These are phyloP conservation scores for Lonicera japonica DNA, from an alignment of 129 eudicot species.

Conservation along the genomic window DNA sequence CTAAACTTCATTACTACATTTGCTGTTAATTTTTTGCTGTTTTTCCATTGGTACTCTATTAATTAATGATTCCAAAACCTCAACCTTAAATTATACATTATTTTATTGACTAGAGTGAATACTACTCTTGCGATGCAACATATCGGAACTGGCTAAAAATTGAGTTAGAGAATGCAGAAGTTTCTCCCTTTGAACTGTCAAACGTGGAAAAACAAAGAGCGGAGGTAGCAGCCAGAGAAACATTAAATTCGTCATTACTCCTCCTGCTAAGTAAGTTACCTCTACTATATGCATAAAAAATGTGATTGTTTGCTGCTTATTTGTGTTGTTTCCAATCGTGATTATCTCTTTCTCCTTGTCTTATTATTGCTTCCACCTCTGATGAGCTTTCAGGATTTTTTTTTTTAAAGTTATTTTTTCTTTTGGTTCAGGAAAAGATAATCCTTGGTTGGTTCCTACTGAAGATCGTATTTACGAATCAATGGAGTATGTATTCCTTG, in stretches of 20 bases:
- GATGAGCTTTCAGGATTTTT: not conserved
- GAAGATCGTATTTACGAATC: slow-evolving; percentile 59
- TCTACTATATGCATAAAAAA: not conserved
- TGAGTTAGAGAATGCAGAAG: slow-evolving; percentile 63
- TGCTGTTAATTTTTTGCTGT: not conserved
- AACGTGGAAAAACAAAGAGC: slow-evolving; percentile 62
- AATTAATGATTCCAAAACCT: not conserved
- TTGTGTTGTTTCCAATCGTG: not conserved
- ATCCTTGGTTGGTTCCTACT: slow-evolving; percentile 69
- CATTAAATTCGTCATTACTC: slow-evolving; percentile 46
- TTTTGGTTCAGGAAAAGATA: slow-evolving; percentile 53
- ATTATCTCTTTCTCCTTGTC: not conserved
- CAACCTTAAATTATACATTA: not conserved
- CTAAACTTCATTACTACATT: slow-evolving; percentile 2
- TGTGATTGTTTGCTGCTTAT: not conserved
- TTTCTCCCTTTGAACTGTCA: slow-evolving; percentile 48
- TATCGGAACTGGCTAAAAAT: slow-evolving; percentile 90
- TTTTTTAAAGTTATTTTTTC: not conserved
- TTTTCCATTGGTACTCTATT: not conserved
- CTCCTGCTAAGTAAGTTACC: slow-evolving; percentile 67
- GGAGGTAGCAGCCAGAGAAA: slow-evolving; percentile 53
- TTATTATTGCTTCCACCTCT: not conserved
- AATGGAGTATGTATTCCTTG: slow-evolving; percentile 57
- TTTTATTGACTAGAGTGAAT: slow-evolving; percentile 57
- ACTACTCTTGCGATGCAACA: slow-evolving; percentile 95